These are phyloP conservation scores for Orychophragmus violaceus DNA, from an alignment of 345 rosid genomes.

Conservation along the genomic window DNA sequence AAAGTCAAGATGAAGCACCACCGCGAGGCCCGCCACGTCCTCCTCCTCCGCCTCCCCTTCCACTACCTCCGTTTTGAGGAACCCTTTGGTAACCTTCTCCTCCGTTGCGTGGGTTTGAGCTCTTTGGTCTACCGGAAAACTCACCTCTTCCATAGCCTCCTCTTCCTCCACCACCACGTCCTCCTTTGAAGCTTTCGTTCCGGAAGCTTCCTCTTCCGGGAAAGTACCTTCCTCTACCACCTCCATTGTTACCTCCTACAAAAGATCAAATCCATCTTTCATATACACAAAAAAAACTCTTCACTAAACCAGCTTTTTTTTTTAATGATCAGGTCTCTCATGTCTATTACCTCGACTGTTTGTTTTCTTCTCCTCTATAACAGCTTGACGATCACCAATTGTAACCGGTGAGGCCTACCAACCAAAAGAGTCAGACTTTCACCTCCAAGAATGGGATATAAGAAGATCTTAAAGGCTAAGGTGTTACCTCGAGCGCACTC, in stretches of 20 bases:
- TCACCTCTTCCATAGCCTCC: constrained; percentile 43
- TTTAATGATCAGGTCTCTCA: constrained; percentile 8
- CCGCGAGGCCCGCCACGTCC: constrained; percentile 32
- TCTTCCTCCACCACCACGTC: constrained; percentile 42
- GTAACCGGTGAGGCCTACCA: constrained; percentile 70
- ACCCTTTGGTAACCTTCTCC: constrained; percentile 50
- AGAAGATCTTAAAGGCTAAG: not conserved
- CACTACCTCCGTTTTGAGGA: constrained; percentile 51
- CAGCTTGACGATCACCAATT: constrained; percentile 52
- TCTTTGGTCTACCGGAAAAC: constrained; percentile 58
- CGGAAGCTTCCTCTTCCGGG: constrained; percentile 50
- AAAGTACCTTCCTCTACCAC: constrained; percentile 44
- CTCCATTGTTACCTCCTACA: constrained; percentile 31
- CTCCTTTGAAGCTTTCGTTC: constrained; percentile 42
- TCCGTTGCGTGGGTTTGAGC: constrained; percentile 42
- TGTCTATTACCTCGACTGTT: constrained; percentile 51
- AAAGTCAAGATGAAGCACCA: constrained; percentile 30
- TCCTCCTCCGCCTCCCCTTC: constrained; percentile 40
- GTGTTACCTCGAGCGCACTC: constrained; percentile 51
- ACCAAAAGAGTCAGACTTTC: not conserved
- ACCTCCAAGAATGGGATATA: not conserved
- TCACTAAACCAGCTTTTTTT: constrained; percentile 18
- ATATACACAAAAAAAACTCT: not conserved
- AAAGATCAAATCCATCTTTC: not conserved
- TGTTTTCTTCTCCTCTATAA: constrained; percentile 67